Percentiles rank a stretch among this genome's conserved stretches.
These are phyloP conservation scores for Suhomyces coccinellae DNA, from an alignment of 1,139 yeast species.

Conservation along the genomic window DNA sequence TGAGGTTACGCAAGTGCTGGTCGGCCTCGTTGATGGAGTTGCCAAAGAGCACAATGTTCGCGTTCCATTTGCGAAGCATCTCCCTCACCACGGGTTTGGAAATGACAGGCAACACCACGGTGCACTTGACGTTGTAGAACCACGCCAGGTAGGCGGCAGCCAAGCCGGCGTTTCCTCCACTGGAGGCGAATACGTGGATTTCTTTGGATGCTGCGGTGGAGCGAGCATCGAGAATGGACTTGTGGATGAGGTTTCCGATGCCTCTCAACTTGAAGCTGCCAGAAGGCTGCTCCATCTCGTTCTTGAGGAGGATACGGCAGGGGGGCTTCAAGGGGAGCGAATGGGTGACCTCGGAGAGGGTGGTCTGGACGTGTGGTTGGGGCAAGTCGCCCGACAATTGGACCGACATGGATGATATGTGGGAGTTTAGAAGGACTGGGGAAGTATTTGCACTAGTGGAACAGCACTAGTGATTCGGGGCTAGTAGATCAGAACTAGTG, in stretches of 20 bases:
- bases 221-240: constrained; percentile 26
- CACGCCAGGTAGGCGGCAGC: constrained; percentile 68
- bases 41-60: constrained; percentile 56
- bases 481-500: too few species aligned
- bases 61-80: constrained; percentile 46
- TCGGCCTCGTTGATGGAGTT: constrained; percentile 70
- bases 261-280: constrained; percentile 76
- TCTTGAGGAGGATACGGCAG: constrained; percentile 56
- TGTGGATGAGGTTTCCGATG: constrained; percentile 48
- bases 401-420: constrained; percentile 10
- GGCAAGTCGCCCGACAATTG: constrained; percentile 10
- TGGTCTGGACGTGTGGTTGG: constrained; percentile 42
- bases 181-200: constrained; percentile 58
- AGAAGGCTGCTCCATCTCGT: constrained; percentile 67
- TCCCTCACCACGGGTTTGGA: constrained; percentile 37
- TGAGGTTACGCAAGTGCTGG: constrained; percentile 35
- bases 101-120: constrained; percentile 62
- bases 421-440: too few species aligned
- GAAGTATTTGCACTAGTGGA: not conserved
- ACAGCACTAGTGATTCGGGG: too few species aligned
- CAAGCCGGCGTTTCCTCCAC: constrained; percentile 80
- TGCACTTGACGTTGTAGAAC: constrained; percentile 49
- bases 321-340: constrained; percentile 33
- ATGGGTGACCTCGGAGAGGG: constrained; percentile 40
- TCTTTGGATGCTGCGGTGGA: constrained; percentile 17